phyloP scores from a whole-genome alignment of 2,329 filamentous ascomycete species.

The Aureobasidium sp. region DNA sequence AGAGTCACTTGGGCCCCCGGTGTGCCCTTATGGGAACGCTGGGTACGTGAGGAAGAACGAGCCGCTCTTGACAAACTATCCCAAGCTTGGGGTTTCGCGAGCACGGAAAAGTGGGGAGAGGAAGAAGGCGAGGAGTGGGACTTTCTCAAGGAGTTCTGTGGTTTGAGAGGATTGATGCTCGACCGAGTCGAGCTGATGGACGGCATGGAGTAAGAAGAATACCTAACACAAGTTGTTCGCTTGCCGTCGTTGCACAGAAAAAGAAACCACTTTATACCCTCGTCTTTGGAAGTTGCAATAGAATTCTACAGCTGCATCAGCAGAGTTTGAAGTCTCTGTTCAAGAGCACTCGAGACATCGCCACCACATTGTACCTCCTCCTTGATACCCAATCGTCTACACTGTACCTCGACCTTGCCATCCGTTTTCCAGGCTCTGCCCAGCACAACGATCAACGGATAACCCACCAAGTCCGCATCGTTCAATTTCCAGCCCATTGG shows the following conservation, averaged over 20 bases:
- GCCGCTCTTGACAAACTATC: conserved; percentile 80
- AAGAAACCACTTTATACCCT: neutral
- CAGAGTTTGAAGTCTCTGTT: conserved; percentile 39
- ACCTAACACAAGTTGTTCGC: neutral
- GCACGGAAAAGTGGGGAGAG: conserved; percentile 70
- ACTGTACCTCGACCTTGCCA: conserved; percentile 67
- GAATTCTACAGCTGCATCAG: conserved; percentile 44
- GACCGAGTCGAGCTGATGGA: conserved; percentile 87
- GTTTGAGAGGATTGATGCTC: conserved; percentile 77
- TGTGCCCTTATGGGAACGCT: conserved; percentile 69
- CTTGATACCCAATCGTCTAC: conserved; percentile 57
- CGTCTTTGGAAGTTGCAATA: neutral
- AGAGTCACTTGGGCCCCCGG: conserved; percentile 85
- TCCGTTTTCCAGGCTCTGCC: conserved; percentile 59
- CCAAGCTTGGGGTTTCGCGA: conserved; percentile 84
- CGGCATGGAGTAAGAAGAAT: conserved; percentile 61
- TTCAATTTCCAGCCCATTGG: conserved; percentile 75
- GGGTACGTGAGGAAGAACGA: conserved; percentile 84
- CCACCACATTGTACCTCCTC: conserved; percentile 46
- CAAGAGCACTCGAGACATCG: conserved; percentile 32
- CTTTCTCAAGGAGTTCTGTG: conserved; percentile 70
- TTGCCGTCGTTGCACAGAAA: neutral
- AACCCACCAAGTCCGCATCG: conserved; percentile 84
- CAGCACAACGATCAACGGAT: conserved; percentile 73
- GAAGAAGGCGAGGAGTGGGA: conserved; percentile 91